These are phyloP conservation scores for Phanerochaete sordida DNA, from an alignment of 768 basidiomycete species.

Conservation along the genomic window DNA sequence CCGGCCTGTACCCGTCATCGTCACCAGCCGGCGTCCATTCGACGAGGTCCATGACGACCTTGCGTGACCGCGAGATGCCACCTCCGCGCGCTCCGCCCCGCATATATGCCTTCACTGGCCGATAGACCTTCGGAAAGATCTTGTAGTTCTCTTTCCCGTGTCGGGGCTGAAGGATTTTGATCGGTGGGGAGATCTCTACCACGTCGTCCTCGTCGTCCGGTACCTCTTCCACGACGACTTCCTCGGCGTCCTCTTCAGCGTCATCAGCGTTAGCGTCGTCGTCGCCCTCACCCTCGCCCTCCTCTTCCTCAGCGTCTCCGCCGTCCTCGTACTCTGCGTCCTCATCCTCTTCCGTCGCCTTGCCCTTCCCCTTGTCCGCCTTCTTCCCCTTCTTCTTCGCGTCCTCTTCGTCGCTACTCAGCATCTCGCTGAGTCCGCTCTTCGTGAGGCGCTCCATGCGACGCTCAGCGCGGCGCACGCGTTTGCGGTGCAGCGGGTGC, in stretches of 20 bases:
- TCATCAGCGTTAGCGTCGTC: background rate
- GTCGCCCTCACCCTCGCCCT: background rate
- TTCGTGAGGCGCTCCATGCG: conserved; percentile 23
- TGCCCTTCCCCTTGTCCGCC: conserved; percentile 1
- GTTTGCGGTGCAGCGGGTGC: conserved; percentile 22
- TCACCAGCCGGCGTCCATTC: background rate
- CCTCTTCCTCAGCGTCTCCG: background rate
- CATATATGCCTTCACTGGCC: background rate
- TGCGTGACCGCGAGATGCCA: background rate
- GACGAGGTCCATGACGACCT: background rate
- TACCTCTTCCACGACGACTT: background rate
- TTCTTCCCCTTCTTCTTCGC: conserved; percentile 10
- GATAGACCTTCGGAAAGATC: background rate
- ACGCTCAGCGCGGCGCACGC: conserved; percentile 23
- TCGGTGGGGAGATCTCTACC: background rate
- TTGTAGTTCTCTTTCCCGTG: background rate
- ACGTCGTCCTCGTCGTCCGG: background rate
- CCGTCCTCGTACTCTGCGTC: background rate
- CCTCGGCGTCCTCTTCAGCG: background rate
- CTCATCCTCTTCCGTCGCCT: too few species aligned
- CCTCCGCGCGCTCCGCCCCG: background rate
- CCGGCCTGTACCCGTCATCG: background rate
- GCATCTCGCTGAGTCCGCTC: conserved; percentile 20
- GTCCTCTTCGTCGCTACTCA: conserved; percentile 22
- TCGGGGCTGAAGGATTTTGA: background rate